These are phyloP conservation scores for Moelleriella libera DNA, from an alignment of 2,329 filamentous ascomycete species.

Conservation along the genomic window DNA sequence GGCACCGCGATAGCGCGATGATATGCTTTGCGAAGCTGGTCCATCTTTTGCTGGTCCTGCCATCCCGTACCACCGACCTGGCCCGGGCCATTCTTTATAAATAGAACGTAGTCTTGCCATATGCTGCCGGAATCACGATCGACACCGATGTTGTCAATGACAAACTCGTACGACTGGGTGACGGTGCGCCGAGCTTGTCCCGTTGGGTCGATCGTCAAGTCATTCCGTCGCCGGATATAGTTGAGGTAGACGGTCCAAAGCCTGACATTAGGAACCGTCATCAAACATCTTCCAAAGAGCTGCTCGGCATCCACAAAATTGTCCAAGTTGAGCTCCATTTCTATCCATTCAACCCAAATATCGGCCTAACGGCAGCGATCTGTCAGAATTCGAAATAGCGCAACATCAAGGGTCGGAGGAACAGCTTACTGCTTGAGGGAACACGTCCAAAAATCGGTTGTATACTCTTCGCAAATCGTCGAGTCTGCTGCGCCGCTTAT, in stretches of 20 bases:
- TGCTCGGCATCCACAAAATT: slow-evolving; percentile 69
- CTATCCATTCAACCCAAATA: slow-evolving; percentile 77
- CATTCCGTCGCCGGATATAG: slow-evolving; percentile 85
- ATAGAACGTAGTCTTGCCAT: slow-evolving; percentile 91
- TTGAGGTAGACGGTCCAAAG: slow-evolving; percentile 92
- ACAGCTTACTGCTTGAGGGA: slow-evolving; percentile 78
- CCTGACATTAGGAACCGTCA: slow-evolving; percentile 66
- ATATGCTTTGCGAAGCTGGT: slow-evolving; percentile 80
- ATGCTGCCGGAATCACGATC: slow-evolving; percentile 82
- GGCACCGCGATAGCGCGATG: slow-evolving; percentile 81
- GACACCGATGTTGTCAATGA: slow-evolving; percentile 76
- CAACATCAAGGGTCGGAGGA: background rate
- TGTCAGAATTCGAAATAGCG: slow-evolving; percentile 1
- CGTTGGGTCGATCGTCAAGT: slow-evolving; percentile 61
- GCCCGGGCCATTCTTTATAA: slow-evolving; percentile 79
- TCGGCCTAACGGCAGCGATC: slow-evolving; percentile 53
- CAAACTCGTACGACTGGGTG: slow-evolving; percentile 80
- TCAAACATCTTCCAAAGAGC: slow-evolving; percentile 69
- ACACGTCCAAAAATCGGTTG: slow-evolving; percentile 74
- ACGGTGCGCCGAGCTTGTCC: slow-evolving; percentile 68
- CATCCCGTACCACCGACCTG: slow-evolving; percentile 72
- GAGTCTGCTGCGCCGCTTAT: slow-evolving; percentile 67
- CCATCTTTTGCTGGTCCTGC: slow-evolving; percentile 99
- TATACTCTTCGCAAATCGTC: slow-evolving; percentile 71
- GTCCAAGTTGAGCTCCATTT: slow-evolving; percentile 79